Conservation (phyloP, 345 rosid species). For the Populus nigra region DNA sequence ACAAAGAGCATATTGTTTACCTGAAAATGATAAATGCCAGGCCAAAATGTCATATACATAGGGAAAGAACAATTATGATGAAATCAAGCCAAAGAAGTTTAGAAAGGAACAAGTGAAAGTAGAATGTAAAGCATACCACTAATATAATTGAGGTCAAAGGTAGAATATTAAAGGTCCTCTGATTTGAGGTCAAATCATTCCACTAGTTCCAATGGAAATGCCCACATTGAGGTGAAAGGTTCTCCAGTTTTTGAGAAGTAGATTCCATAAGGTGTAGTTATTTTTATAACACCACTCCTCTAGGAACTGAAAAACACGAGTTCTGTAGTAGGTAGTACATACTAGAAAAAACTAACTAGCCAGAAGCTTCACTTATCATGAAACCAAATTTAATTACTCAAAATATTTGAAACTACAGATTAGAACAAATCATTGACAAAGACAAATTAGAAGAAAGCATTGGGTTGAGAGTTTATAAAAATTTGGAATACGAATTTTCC, state of each 20-base stretch:
- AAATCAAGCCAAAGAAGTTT: background rate
- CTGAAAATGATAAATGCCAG: background rate
- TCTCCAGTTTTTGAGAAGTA: background rate
- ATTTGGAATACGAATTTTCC: background rate
- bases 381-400: background rate
- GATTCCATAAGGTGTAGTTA: background rate
- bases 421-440: background rate
- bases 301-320: background rate
- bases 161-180: background rate
- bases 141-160: background rate
- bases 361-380: background rate
- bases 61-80: background rate
- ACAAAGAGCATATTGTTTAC: background rate
- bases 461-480: background rate
- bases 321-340: background rate
- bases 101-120: background rate
- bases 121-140: background rate
- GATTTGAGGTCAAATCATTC: background rate
- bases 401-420: slow-evolving; percentile 1
- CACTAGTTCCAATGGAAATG: slow-evolving; percentile 1
- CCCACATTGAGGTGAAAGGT: background rate
- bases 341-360: background rate
- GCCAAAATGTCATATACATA: slow-evolving; percentile 1
- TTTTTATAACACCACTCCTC: background rate
- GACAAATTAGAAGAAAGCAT: background rate